These are phyloP conservation scores for Nasturtium officinale DNA, from an alignment of 345 rosid species.

Conservation along the genomic window DNA sequence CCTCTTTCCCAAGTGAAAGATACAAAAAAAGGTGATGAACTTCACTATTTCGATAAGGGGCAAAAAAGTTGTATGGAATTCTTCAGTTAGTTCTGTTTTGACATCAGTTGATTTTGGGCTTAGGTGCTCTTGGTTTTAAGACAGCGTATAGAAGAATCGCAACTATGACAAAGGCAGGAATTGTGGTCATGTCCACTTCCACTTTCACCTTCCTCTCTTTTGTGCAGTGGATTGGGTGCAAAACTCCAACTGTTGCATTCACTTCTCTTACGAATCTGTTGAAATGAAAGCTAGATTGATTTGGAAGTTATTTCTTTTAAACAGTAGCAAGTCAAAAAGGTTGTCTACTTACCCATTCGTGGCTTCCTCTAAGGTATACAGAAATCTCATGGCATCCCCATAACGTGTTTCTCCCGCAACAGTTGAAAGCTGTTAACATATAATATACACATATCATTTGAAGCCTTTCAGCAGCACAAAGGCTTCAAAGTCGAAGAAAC, in stretches of 20 bases:
- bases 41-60: not conserved
- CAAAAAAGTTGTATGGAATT: constrained; percentile 3
- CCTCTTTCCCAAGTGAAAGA: constrained; percentile 23
- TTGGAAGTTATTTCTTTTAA: not conserved
- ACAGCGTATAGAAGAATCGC: constrained; percentile 57
- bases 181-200: constrained; percentile 74
- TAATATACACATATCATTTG: not conserved
- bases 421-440: constrained; percentile 64
- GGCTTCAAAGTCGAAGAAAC: not conserved
- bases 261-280: constrained; percentile 83
- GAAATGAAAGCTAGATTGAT: not conserved
- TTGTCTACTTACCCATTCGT: constrained; percentile 56
- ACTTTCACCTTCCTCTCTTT: constrained; percentile 75
- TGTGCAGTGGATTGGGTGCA: constrained; percentile 92
- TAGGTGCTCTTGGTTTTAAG: constrained; percentile 77
- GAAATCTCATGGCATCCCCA: constrained; percentile 76
- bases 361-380: constrained; percentile 77
- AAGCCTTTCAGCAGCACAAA: constrained; percentile 4
- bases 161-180: constrained; percentile 82
- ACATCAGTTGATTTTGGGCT: constrained; percentile 89
- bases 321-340: not conserved
- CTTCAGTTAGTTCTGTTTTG: not conserved
- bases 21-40: not conserved
- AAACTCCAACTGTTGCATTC: constrained; percentile 65
- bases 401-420: constrained; percentile 78